Percentiles rank a stretch among this genome's conserved stretches.
Conservation (phyloP, 2,329 filamentous ascomycete genomes). For the Harringtonia aguacate region DNA sequence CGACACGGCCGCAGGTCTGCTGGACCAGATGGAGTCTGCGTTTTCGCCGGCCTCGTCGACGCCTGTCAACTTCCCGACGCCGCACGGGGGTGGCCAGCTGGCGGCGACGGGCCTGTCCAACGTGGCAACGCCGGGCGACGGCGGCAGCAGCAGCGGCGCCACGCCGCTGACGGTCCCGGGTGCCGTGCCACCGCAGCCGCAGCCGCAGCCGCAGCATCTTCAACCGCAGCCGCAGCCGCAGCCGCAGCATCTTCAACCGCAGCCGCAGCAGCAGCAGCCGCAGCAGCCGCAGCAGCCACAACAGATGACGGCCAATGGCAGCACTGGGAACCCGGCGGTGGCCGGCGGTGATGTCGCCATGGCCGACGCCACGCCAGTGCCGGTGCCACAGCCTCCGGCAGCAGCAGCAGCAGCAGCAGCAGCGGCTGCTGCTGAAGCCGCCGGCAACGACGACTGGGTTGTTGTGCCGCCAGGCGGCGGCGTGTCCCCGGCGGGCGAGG, state of each 20-base stretch:
- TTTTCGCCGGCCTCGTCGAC: constrained; percentile 47
- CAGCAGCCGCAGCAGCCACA: no score
- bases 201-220: constrained; percentile 15
- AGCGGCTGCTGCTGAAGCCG: constrained; percentile 27
- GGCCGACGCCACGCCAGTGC: constrained; percentile 33
- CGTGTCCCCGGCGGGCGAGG: constrained; percentile 19
- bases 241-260: no score
- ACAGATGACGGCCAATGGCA: no score
- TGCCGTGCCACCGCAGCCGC: constrained; percentile 8
- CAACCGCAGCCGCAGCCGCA: no score
- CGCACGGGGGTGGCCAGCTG: background rate
- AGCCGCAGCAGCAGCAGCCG: no score
- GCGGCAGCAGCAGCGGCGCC: constrained; percentile 5
- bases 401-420: constrained; percentile 23
- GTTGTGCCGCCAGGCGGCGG: constrained; percentile 58
- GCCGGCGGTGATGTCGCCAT: constrained; percentile 22
- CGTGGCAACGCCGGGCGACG: constrained; percentile 39
- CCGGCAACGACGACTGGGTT: constrained; percentile 59
- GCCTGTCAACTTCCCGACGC: constrained; percentile 49
- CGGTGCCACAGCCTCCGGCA: constrained; percentile 4
- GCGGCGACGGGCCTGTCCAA: constrained; percentile 34
- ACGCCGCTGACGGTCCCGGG: constrained; percentile 8
- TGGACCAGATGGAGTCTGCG: constrained; percentile 58
- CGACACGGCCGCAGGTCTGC: constrained; percentile 50
- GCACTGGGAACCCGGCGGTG: no score